A percentile compares a stretch with the other conserved stretches of the same genome.
Evolutionary conservation across 495 filamentous ascomycete species (phyloP).

Genomic region (Neurospora sp.): DNA sequence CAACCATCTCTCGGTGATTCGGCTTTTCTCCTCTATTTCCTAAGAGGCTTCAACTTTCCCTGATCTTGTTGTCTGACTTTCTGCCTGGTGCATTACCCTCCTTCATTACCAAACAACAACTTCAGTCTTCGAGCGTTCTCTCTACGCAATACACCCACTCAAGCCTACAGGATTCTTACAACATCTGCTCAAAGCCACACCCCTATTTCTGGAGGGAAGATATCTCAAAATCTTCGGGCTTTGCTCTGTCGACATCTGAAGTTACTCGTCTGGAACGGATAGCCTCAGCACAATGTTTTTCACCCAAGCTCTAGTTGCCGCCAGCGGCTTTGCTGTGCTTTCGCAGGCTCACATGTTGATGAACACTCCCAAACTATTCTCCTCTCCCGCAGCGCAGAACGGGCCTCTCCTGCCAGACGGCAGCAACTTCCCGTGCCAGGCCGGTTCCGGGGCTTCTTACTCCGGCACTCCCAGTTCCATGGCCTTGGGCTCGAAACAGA

Average conservation of each 20-base stretch:
- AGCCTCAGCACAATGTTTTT: not conserved
- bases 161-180: not conserved
- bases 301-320: conserved; percentile 22
- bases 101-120: not conserved
- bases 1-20: not conserved
- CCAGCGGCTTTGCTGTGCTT: conserved; percentile 36
- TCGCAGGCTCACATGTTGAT: conserved; percentile 63
- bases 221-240: not conserved
- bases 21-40: not conserved
- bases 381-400: accelerated
- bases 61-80: not conserved
- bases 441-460: not conserved
- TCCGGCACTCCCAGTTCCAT: conserved; percentile 35
- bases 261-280: not conserved
- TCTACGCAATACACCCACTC: not conserved
- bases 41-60: not conserved
- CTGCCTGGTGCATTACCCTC: not conserved
- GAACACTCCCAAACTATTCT: conserved; percentile 44
- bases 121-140: not conserved
- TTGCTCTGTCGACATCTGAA: not conserved
- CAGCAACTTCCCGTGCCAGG: conserved; percentile 73
- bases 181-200: not conserved
- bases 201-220: not conserved
- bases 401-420: conserved; percentile 20
- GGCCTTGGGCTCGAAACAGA: conserved; percentile 42